Conservation (phyloP, 805 yeast genomes). For the Pichia heedii region DNA sequence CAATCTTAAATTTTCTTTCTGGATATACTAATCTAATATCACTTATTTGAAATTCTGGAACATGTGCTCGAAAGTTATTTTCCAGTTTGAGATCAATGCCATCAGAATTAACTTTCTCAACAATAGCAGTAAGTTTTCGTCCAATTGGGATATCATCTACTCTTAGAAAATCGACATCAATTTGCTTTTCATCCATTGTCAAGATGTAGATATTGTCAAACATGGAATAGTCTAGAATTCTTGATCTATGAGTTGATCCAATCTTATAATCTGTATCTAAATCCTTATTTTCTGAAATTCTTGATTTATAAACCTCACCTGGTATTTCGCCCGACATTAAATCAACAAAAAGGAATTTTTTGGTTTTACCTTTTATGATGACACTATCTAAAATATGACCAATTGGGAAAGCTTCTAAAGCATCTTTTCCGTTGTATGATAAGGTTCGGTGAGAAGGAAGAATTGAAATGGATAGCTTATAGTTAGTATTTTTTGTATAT, state of each 20-base stretch:
- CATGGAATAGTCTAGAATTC: conserved; percentile 62
- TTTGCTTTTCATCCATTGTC: conserved; percentile 56
- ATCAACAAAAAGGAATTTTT: conserved; percentile 46
- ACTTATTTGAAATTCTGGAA: conserved; percentile 66
- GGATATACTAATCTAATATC: conserved; percentile 82
- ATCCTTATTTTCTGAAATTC: conserved; percentile 41
- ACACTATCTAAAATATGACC: conserved; percentile 64
- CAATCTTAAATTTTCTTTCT: conserved; percentile 84
- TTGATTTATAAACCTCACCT: conserved; percentile 78
- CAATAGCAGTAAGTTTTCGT: conserved; percentile 46
- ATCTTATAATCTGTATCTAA: conserved; percentile 41
- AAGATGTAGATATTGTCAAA: conserved; percentile 61
- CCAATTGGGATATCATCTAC: conserved; percentile 73
- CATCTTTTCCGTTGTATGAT: conserved; percentile 18
- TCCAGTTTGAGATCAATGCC: conserved; percentile 65
- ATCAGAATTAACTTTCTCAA: conserved; percentile 47
- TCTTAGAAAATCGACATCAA: conserved; percentile 59
- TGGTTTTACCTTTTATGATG: conserved; percentile 51
- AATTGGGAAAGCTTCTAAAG: conserved; percentile 59
- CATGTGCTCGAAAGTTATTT: conserved; percentile 64
- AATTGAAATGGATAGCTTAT: conserved; percentile 55
- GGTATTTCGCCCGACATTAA: conserved; percentile 41
- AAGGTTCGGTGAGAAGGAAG: conserved; percentile 45
- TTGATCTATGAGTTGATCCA: conserved; percentile 65
- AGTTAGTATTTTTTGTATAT: conserved; percentile 38